phyloP scores from a whole-genome alignment of 1,284 basidiomycete species.

The Ceratobasidium sp. region DNA sequence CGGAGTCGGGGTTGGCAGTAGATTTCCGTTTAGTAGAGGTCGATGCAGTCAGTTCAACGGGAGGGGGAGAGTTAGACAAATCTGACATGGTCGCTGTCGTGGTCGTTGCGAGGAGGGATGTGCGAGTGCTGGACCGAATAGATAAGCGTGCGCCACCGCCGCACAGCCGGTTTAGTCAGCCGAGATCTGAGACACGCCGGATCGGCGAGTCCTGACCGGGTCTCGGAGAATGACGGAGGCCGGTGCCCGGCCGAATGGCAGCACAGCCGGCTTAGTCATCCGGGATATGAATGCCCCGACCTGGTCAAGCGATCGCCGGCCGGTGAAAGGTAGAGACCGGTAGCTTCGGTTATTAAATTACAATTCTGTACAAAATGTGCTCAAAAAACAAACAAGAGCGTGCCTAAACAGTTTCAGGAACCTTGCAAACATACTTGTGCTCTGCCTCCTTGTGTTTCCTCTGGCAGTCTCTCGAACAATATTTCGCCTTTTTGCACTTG shows the following conservation, averaged over 20 bases:
- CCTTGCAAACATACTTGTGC: conserved; percentile 14
- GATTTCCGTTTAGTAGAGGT: conserved; percentile 25
- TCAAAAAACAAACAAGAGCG: too few species aligned
- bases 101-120: background rate
- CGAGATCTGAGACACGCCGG: background rate
- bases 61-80: conserved; percentile 16
- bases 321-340: too few species aligned
- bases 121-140: background rate
- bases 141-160: background rate
- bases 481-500: conserved; percentile 15
- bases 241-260: too few species aligned
- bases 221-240: too few species aligned
- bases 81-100: conserved; percentile 16
- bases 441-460: conserved; percentile 12
- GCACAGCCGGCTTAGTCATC: too few species aligned
- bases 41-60: background rate
- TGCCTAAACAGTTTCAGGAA: too few species aligned
- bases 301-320: too few species aligned
- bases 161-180: background rate
- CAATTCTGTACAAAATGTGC: too few species aligned
- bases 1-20: background rate
- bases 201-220: background rate
- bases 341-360: too few species aligned
- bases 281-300: too few species aligned
- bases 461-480: conserved; percentile 20